Conservation (phyloP, 73 alveolate genomes). For the Halteria grandinella region DNA sequence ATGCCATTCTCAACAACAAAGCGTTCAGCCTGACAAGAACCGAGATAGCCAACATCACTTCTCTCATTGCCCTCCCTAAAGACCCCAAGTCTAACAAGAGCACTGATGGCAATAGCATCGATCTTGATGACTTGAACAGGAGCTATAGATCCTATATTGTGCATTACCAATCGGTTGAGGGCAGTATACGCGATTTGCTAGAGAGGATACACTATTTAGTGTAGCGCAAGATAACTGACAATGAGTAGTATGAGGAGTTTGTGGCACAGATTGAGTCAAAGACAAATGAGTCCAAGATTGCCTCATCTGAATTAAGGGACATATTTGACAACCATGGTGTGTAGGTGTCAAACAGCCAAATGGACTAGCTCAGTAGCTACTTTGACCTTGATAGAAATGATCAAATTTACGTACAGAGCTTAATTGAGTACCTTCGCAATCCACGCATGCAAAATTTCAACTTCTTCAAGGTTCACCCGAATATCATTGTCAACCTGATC, state of each 20-base stretch:
- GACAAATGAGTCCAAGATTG: constrained; percentile 34
- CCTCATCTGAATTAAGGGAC: constrained; percentile 28
- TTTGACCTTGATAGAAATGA: constrained; percentile 48
- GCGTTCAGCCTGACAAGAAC: constrained; percentile 33
- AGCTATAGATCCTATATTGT: constrained; percentile 36
- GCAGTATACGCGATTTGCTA: constrained; percentile 22
- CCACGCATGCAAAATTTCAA: constrained; percentile 11
- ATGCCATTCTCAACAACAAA: constrained; percentile 31
- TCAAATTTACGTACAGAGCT: constrained; percentile 16
- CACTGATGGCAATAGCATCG: constrained; percentile 12
- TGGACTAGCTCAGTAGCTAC: constrained; percentile 20
- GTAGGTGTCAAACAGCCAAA: constrained; percentile 10
- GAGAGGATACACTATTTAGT: constrained; percentile 10
- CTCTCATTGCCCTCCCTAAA: too few relatives aligned
- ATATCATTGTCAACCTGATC: constrained; percentile 6
- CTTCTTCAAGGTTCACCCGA: constrained; percentile 46
- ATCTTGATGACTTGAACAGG: constrained; percentile 44
- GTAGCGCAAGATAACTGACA: background rate
- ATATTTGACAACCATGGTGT: constrained; percentile 30
- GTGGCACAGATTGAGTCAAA: constrained; percentile 19
- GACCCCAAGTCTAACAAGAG: background rate
- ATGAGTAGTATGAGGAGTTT: constrained; percentile 23
- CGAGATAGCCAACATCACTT: constrained; percentile 29
- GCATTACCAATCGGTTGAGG: constrained; percentile 31
- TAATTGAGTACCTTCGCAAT: constrained; percentile 39